phyloP scores from a whole-genome alignment of 768 basidiomycete genomes.

The Calocera cornea region DNA sequence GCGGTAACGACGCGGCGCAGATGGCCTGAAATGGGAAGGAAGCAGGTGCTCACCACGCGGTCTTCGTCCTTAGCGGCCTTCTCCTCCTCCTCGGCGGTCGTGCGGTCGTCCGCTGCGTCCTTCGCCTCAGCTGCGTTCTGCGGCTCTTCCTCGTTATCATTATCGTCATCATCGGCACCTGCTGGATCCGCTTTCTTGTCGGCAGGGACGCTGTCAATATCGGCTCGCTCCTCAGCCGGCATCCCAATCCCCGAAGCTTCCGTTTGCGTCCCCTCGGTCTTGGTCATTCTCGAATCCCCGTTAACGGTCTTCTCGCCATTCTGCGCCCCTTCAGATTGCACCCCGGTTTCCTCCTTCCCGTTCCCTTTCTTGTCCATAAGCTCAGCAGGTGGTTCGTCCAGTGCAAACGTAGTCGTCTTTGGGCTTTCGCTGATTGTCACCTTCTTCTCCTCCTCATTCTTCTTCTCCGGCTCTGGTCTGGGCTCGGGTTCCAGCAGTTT shows the following conservation, averaged over 20 bases:
- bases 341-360: background rate
- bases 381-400: background rate
- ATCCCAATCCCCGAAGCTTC: background rate
- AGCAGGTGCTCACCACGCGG: background rate
- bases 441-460: background rate
- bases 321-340: background rate
- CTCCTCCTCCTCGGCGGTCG: background rate
- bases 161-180: too few species aligned
- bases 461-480: background rate
- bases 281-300: too few species aligned
- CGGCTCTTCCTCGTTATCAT: background rate
- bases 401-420: background rate
- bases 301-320: background rate
- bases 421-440: background rate
- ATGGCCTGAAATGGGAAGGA: background rate
- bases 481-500: background rate
- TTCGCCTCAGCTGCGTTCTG: background rate
- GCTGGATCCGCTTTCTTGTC: too few species aligned
- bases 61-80: background rate
- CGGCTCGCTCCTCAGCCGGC: background rate
- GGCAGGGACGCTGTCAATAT: background rate
- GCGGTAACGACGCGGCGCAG: background rate
- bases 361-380: background rate
- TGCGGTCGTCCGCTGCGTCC: background rate
- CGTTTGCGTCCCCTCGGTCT: too few species aligned